Evolutionary conservation across 441 rosid species (phyloP).

Genomic region (Syzygium malaccense): DNA sequence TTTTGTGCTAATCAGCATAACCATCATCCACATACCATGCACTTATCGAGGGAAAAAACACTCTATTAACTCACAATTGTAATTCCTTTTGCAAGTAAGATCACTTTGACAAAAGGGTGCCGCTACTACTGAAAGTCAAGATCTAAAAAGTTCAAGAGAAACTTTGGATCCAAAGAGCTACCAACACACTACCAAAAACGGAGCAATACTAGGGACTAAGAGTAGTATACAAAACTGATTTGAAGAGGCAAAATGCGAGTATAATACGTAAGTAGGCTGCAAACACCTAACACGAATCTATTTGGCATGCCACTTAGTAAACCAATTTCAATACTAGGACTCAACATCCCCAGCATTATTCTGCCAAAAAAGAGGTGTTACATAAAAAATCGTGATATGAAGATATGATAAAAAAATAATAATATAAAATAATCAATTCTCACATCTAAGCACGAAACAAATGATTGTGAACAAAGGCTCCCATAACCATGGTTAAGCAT

Average conservation of each 20-base stretch:
- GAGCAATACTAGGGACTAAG: background rate
- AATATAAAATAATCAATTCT: background rate
- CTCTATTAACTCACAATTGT: background rate
- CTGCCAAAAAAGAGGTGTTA: background rate
- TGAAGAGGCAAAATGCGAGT: background rate
- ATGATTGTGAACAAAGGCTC: background rate
- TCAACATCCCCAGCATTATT: background rate
- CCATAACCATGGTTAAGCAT: background rate
- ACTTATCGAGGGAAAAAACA: background rate
- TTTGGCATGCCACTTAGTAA: background rate
- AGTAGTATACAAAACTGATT: background rate
- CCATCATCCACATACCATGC: background rate
- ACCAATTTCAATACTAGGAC: background rate
- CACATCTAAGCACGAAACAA: background rate
- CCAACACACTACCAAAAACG: background rate
- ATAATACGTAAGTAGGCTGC: background rate
- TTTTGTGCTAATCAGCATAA: background rate
- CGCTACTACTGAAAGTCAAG: background rate
- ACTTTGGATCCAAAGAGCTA: background rate
- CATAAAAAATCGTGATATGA: no score
- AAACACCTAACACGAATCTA: background rate
- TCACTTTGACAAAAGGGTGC: background rate
- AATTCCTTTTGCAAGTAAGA: background rate
- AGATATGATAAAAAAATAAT: background rate
- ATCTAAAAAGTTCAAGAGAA: background rate